Evolutionary conservation across 2,329 filamentous ascomycete genomes (phyloP), one percentile per base, ranked within the genome.

Genomic region (Pseudogymnoascus sp.): DNA sequence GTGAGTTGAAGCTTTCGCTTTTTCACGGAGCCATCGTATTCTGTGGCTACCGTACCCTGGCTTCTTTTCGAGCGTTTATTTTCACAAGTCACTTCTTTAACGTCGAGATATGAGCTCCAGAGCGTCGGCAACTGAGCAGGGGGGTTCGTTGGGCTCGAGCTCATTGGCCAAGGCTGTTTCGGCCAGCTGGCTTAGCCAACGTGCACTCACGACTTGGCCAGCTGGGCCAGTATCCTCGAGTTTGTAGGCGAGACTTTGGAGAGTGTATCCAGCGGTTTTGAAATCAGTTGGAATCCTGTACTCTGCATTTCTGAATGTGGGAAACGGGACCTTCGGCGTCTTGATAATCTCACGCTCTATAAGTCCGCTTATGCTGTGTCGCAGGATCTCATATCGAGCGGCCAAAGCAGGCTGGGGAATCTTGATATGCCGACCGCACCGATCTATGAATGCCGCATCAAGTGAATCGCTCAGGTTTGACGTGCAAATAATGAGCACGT

Each of bases 391-490:
- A 60, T 72, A 73, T 37, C 69, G 67, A 2, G 68, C 61, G 15
- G 48, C 60, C n/a, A 63, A 33, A 1, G 65, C 58, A 10, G 71
- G 71, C 3, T 64, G 62, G 10, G 64, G 61, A 5, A 73, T 61
- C 10, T 25, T 62, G 4, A 68, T 55, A 15, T 67, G 65, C 1
- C 69, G 60, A 0, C 67, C 64, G 33, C 69, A 71, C 37, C 71
- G 64, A 37, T 70, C 69, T 2, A 72, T 35, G 15, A 73, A 73
- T 13, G 71, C 71, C 8, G 66, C 35, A 33, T 73, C 71, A 5
- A 73, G 64, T 4, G 60, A 65, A 4, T 66, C 64, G 7, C 62
- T 7, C 63, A 72, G 67, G 25, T 73, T 73, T 1, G 71, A 70
- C 4, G 71, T 72, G 33, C 67, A 71, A 8, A 72, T 64, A 27